Evolutionary conservation across 176 grass and related monocot species (phyloP), one percentile per base, ranked within the genome.

Genomic region (Eragrostis curvula): DNA sequence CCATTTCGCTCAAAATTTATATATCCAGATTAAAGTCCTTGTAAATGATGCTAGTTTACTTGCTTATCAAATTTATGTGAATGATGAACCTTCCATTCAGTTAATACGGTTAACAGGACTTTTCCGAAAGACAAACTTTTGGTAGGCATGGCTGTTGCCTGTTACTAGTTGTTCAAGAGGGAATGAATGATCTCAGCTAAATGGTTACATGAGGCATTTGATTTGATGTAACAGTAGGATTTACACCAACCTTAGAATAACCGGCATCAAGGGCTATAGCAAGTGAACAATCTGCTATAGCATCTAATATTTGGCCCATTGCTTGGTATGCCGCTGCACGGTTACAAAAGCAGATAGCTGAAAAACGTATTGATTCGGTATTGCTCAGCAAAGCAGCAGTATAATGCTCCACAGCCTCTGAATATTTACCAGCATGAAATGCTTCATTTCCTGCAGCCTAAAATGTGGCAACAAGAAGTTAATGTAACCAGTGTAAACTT

Each of bases 231-330:
- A 48, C 45, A 77, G 46, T 64, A 76, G 14, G 70, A 55, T 52
- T 70, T 81, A 73, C 56, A 91, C 82, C 63, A 76, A 98, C 96
- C 92, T 98, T 98, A 70, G 82, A 61, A 87, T 93, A 91, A 75
- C 66, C 87, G 61, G 87, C 30, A 71, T 95, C 86, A 73, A 98
- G 86, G 55, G 88, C 90, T 79, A 98, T 89, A 78, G 96, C 88
- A 24, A 98, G 71, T 9, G 90, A 95, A 62, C 92, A 98, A 89
- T 98, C 96, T 55, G 96, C 92, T 76, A 98, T 90, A 68, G 96
- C 90, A 86, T 95, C 92, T 50, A 90, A 85, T 82, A 95, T 91
- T 74, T 95, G 96, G 14, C 84, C 86, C n/a, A 91, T 79, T 73
- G 88, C 90, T 89, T 95, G 96, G 80, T 91, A 93, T 66, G 96